phyloP scores from a whole-genome alignment of 129 eudicot genomes.

The Artemisia tridentata region DNA sequence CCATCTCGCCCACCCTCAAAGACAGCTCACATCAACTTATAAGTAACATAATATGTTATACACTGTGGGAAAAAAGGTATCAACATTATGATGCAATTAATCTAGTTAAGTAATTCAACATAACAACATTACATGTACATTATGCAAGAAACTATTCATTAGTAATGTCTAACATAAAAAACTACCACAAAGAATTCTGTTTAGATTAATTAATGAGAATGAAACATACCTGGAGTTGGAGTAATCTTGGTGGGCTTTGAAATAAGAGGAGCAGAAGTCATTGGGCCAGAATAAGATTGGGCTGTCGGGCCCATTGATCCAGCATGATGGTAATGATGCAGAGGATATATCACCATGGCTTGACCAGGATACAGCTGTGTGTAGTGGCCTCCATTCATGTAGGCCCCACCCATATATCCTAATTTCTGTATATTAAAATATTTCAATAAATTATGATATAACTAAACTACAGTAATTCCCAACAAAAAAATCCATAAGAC shows the following conservation, averaged over 20 bases:
- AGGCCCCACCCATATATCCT: constrained; percentile 62
- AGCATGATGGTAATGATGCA: constrained; percentile 47
- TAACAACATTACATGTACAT: no score
- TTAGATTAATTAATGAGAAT: neutral
- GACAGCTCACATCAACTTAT: no score
- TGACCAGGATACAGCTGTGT: constrained; percentile 58
- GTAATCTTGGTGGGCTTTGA: constrained; percentile 64
- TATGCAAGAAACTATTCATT: neutral
- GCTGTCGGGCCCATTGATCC: constrained; percentile 74
- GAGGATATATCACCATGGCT: constrained; percentile 60
- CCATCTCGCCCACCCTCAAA: no score
- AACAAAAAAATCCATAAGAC: no score
- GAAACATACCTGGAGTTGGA: constrained; percentile 50
- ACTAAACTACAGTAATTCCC: no score
- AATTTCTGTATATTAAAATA: constrained; percentile 39
- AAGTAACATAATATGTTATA: no score
- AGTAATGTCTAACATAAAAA: neutral
- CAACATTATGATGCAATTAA: no score
- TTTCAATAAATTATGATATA: no score
- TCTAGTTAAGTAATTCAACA: no score
- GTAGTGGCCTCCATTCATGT: constrained; percentile 60
- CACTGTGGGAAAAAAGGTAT: no score
- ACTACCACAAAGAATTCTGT: neutral
- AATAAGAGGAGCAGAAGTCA: constrained; percentile 39
- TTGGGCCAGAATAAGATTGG: constrained; percentile 46